phyloP scores from a whole-genome alignment of 306 rosid genomes.

The Chamaecrista fasciculata region DNA sequence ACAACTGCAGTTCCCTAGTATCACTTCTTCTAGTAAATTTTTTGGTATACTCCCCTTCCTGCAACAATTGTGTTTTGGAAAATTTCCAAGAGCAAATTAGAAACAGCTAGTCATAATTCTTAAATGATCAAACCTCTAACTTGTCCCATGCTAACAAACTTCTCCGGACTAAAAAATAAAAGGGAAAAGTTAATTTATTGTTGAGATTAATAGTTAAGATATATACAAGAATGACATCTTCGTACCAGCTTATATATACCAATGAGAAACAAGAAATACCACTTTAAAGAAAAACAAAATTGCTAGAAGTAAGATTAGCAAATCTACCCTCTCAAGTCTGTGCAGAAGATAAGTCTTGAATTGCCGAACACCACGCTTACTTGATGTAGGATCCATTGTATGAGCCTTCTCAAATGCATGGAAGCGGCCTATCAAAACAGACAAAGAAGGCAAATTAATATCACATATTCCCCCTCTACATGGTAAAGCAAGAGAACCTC shows the following conservation, averaged over 20 bases:
- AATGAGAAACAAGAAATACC: slow-evolving; percentile 16
- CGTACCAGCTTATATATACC: slow-evolving; percentile 1
- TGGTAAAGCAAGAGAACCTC: slow-evolving; percentile 3
- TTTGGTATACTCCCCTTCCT: slow-evolving; percentile 62
- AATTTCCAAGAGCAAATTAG: slow-evolving; percentile 5
- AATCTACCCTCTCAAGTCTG: slow-evolving; percentile 71
- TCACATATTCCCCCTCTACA: slow-evolving; percentile 5
- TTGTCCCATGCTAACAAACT: neutral
- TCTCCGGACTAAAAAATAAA: neutral
- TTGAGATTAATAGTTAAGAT: slow-evolving; percentile 1
- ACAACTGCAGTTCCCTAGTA: slow-evolving; percentile 52
- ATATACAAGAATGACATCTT: slow-evolving; percentile 13
- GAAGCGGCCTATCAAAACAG: slow-evolving; percentile 74
- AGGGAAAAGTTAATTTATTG: neutral
- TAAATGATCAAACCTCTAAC: slow-evolving; percentile 6
- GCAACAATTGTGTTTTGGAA: slow-evolving; percentile 30
- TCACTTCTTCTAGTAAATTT: slow-evolving; percentile 39
- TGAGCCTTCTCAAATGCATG: slow-evolving; percentile 95
- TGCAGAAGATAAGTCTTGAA: slow-evolving; percentile 85
- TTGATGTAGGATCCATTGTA: slow-evolving; percentile 68
- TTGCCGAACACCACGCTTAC: slow-evolving; percentile 95
- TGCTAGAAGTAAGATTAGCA: slow-evolving; percentile 21
- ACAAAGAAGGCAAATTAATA: slow-evolving; percentile 21
- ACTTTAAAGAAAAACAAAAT: slow-evolving; percentile 8
- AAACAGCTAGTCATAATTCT: neutral